Percentiles rank a stretch among this genome's conserved stretches.
Conservation (phyloP, 768 basidiomycete species). For the Lentinula detonsa region DNA sequence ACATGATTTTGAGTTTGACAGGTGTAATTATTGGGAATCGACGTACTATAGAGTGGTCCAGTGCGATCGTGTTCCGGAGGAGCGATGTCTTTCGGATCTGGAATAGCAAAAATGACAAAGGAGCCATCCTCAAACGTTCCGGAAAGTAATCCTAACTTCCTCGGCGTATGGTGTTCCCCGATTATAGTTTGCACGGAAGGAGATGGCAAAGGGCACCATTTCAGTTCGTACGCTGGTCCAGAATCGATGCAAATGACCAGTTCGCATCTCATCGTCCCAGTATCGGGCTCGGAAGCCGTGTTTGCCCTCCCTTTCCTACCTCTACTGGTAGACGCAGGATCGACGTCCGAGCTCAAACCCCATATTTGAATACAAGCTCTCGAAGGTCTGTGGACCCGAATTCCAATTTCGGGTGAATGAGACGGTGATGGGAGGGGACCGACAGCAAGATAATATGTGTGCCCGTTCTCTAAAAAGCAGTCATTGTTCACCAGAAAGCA, state of each 20-base stretch:
- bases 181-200: slow-evolving; percentile 23
- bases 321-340: neutral
- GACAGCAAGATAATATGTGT: slow-evolving; percentile 80
- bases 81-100: slow-evolving; percentile 59
- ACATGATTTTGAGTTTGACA: neutral
- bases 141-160: slow-evolving; percentile 78
- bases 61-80: slow-evolving; percentile 19
- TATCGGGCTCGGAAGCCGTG: slow-evolving; percentile 26
- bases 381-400: slow-evolving; percentile 46
- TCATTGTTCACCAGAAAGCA: neutral
- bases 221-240: slow-evolving; percentile 74
- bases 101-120: slow-evolving; percentile 70
- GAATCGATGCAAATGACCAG: slow-evolving; percentile 81
- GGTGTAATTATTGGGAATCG: neutral
- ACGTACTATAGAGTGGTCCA: slow-evolving; percentile 46
- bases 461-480: slow-evolving; percentile 35
- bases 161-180: slow-evolving; percentile 20
- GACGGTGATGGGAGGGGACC: slow-evolving; percentile 63
- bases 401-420: slow-evolving; percentile 63
- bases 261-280: slow-evolving; percentile 64
- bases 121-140: slow-evolving; percentile 88
- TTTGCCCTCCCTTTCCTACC: neutral
- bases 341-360: slow-evolving; percentile 34
- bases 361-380: slow-evolving; percentile 85
- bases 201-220: slow-evolving; percentile 91